phyloP scores from a whole-genome alignment of 1,284 basidiomycete species.

The Ganoderma multipileum region DNA sequence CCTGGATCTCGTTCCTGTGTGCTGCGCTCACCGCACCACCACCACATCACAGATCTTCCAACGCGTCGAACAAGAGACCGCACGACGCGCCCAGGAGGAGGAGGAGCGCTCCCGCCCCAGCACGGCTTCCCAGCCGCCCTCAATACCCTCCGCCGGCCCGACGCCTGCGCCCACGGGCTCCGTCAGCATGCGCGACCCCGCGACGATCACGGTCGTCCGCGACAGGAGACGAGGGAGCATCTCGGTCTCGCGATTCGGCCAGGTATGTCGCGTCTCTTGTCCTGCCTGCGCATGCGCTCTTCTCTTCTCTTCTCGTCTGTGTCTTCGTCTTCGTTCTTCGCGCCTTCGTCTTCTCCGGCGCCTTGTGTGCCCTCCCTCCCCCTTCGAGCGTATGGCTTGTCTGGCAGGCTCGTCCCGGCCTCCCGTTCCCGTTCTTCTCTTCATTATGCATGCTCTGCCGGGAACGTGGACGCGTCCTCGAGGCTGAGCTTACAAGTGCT shows the following conservation, averaged over 20 bases:
- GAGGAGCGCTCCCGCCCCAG: conserved; percentile 20
- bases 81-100: conserved; percentile 32
- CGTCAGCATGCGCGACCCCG: conserved; percentile 4
- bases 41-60: conserved; percentile 34
- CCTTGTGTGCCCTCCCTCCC: neutral
- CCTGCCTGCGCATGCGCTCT: neutral
- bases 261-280: conserved; percentile 26
- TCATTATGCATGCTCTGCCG: neutral
- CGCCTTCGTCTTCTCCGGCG: conserved; percentile 1
- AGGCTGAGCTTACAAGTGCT: neutral
- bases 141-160: neutral
- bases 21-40: neutral
- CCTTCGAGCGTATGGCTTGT: neutral
- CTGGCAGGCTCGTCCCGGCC: neutral
- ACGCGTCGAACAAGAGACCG: conserved; percentile 37
- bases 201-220: conserved; percentile 8
- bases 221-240: conserved; percentile 35
- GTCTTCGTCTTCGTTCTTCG: conserved; percentile 2
- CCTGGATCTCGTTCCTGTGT: neutral
- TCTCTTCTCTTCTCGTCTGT: neutral
- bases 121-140: conserved; percentile 17
- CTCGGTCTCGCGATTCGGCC: conserved; percentile 36
- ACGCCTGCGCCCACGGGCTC: conserved; percentile 4
- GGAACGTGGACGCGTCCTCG: conserved; percentile 8
- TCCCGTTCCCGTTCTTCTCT: neutral